A percentile compares a stretch with the other conserved stretches of the same genome.
Conservation (phyloP, 345 rosid genomes). For the Eucalyptus urophylla region DNA sequence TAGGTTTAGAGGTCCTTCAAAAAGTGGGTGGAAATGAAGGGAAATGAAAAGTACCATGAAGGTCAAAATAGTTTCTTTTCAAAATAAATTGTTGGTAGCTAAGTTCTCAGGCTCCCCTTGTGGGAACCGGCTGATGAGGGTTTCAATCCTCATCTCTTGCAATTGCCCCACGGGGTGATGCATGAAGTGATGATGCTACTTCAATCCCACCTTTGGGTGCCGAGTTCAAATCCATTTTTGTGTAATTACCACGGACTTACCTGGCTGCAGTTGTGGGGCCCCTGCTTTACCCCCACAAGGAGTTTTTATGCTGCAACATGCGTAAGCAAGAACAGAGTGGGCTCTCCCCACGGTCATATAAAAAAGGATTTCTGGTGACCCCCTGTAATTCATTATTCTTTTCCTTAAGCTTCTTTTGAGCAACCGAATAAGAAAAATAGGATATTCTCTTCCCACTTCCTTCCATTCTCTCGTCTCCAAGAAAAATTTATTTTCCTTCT, state of each 20-base stretch:
- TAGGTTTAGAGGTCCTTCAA: background rate
- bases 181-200: background rate
- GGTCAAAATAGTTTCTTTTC: background rate
- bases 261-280: background rate
- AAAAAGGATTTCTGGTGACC: background rate
- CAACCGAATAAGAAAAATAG: background rate
- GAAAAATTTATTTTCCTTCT: background rate
- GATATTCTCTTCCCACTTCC: background rate
- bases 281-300: background rate
- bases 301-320: background rate
- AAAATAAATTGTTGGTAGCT: background rate
- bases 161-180: background rate
- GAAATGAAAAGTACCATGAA: background rate
- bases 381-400: background rate
- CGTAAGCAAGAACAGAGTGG: background rate
- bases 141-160: background rate
- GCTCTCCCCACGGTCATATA: background rate
- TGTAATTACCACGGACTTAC: background rate
- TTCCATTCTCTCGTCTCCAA: background rate
- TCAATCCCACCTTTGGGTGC: background rate
- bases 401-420: background rate
- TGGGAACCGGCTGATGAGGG: background rate
- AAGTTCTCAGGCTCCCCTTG: background rate
- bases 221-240: background rate
- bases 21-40: background rate